A percentile compares a stretch with the other conserved stretches of the same genome.
Conservation (phyloP, 495 filamentous ascomycete species). For the Friedmanniomyces simplex region DNA sequence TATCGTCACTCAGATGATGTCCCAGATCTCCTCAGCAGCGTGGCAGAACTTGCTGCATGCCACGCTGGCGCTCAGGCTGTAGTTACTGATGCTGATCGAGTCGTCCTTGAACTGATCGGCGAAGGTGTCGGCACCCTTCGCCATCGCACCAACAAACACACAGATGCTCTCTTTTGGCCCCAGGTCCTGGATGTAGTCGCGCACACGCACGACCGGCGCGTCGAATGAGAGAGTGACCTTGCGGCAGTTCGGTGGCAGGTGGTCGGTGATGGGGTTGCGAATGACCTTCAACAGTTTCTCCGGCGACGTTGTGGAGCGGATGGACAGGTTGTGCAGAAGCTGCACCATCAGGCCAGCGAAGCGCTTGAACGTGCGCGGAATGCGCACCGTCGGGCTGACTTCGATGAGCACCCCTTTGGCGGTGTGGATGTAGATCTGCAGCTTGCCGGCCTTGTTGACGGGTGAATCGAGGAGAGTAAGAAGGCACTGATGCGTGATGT, state of each 20-base stretch:
- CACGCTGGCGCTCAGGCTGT: slow-evolving; percentile 89
- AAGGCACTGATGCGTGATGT: slow-evolving; percentile 98
- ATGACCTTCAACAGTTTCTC: slow-evolving; percentile 97
- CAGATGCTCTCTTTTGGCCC: slow-evolving; percentile 81
- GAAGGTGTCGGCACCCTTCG: slow-evolving; percentile 90
- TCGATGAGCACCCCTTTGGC: slow-evolving; percentile 95
- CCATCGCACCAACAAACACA: slow-evolving; percentile 97
- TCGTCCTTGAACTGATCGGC: slow-evolving; percentile 92
- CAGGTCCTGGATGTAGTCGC: slow-evolving; percentile 75
- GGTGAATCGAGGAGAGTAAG: slow-evolving; percentile 96
- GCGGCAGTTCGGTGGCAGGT: slow-evolving; percentile 91
- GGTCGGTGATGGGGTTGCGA: slow-evolving; percentile 93
- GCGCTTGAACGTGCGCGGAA: slow-evolving; percentile 96
- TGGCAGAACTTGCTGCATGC: slow-evolving; percentile 99
- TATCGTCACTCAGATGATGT: slow-evolving; percentile 52
- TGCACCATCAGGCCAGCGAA: slow-evolving; percentile 98
- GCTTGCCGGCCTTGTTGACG: slow-evolving; percentile 92
- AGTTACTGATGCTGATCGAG: slow-evolving; percentile 95
- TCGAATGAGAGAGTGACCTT: slow-evolving; percentile 95
- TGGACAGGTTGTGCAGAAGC: slow-evolving; percentile 90
- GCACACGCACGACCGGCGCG: slow-evolving; percentile 69
- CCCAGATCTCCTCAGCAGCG: slow-evolving; percentile 93
- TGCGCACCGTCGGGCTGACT: slow-evolving; percentile 91
- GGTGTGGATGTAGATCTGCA: slow-evolving; percentile 97
- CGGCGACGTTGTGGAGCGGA: slow-evolving; percentile 87